Conservation (phyloP, 768 basidiomycete genomes). For the Exsudoporus frostii region DNA sequence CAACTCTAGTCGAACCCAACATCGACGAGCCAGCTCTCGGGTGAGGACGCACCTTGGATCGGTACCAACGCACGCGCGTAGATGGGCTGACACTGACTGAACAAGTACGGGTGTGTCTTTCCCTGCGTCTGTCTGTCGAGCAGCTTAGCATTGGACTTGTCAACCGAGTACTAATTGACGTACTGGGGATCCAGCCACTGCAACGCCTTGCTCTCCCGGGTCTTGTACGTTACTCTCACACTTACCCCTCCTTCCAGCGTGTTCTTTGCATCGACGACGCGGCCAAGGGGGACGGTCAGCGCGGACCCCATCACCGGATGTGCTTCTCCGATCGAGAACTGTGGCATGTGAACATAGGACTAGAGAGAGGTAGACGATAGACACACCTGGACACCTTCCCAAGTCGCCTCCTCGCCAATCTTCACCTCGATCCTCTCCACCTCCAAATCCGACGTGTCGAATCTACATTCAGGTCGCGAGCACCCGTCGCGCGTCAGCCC, state of each 20-base stretch:
- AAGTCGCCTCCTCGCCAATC: conserved; percentile 39
- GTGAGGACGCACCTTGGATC: conserved; percentile 53
- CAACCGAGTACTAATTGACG: too few relatives aligned
- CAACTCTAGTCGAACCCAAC: not conserved
- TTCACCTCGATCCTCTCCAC: conserved; percentile 50
- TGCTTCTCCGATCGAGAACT: conserved; percentile 55
- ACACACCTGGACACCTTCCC: conserved; percentile 45
- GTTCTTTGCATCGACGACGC: conserved; percentile 28
- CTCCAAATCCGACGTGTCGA: conserved; percentile 73
- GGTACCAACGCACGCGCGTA: conserved; percentile 80
- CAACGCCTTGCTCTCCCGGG: conserved; percentile 74
- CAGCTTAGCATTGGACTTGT: not conserved
- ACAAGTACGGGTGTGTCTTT: conserved; percentile 83
- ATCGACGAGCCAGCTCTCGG: not conserved
- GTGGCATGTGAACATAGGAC: not conserved
- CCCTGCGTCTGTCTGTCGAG: conserved; percentile 75
- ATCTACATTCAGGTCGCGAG: conserved; percentile 33
- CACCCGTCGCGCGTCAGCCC: not conserved
- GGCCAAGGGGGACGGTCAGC: conserved; percentile 54
- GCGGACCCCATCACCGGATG: conserved; percentile 77
- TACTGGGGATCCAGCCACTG: conserved; percentile 86
- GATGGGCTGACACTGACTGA: conserved; percentile 92
- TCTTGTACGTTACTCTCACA: conserved; percentile 63
- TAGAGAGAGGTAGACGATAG: too few relatives aligned
- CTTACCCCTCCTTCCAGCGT: conserved; percentile 31